These are phyloP conservation scores for Pichia sp. DNA, from an alignment of 1,139 yeast genomes.

Conservation along the genomic window DNA sequence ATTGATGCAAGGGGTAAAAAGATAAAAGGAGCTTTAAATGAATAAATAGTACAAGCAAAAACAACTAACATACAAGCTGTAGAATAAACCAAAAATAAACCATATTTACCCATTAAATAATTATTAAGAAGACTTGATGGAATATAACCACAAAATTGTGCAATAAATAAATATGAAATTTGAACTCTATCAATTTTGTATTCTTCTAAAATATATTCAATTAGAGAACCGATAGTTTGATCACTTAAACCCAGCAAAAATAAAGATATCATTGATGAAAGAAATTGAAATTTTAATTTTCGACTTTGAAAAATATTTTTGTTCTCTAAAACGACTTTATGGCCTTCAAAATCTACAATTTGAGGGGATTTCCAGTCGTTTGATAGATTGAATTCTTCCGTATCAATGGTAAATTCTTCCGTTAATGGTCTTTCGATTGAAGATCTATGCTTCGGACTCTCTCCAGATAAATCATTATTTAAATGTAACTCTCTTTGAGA, in stretches of 20 bases:
- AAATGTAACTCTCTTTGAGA: constrained; percentile 1
- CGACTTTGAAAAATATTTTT: constrained; percentile 28
- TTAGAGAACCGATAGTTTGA: constrained; percentile 51
- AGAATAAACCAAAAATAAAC: constrained; percentile 27
- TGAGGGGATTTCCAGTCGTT: not conserved
- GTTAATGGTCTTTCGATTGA: not conserved
- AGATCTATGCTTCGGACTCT: constrained; percentile 1
- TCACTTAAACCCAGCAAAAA: constrained; percentile 49
- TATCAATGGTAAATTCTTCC: constrained; percentile 5
- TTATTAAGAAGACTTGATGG: constrained; percentile 31
- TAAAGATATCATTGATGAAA: constrained; percentile 35
- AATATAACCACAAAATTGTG: constrained; percentile 34
- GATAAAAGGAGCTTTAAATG: constrained; percentile 34
- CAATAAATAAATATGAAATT: constrained; percentile 30
- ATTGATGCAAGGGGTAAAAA: constrained; percentile 36
- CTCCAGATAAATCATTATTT: not conserved
- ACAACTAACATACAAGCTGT: constrained; percentile 17
- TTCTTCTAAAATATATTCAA: constrained; percentile 42
- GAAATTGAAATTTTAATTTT: constrained; percentile 39
- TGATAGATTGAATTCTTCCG: not conserved
- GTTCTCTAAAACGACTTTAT: constrained; percentile 31
- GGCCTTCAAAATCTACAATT: constrained; percentile 16
- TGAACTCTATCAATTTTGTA: constrained; percentile 40
- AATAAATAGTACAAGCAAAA: constrained; percentile 18
- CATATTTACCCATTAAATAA: constrained; percentile 23